Percentiles rank a stretch among this genome's conserved stretches.
Evolutionary conservation across 306 rosid species (phyloP).

Genomic region (Acacia acuminata): DNA sequence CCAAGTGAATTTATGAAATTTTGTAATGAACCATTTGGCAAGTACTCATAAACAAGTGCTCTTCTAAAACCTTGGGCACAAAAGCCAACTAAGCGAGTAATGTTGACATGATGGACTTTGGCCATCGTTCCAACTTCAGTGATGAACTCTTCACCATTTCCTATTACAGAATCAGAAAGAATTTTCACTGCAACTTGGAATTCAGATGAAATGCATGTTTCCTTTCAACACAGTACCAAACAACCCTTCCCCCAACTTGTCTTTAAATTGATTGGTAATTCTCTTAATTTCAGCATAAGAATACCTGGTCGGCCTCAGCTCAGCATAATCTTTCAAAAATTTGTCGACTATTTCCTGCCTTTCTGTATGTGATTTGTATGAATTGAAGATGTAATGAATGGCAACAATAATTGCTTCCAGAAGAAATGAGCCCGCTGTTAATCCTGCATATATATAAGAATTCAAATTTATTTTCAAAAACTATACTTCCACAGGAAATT

Average conservation of each 20-base stretch:
- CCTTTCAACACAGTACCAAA: background rate
- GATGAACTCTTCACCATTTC: slow-evolving; percentile 1
- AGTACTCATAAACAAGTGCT: background rate
- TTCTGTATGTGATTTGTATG: background rate
- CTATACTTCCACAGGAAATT: background rate
- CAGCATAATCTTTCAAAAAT: background rate
- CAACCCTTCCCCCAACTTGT: background rate
- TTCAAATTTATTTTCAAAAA: background rate
- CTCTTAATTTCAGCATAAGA: background rate
- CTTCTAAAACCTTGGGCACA: background rate
- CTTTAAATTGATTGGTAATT: background rate
- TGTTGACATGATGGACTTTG: background rate
- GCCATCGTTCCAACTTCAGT: background rate
- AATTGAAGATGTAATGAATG: background rate
- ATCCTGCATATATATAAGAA: background rate
- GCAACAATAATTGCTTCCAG: background rate
- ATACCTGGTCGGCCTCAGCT: background rate
- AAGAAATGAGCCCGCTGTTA: background rate
- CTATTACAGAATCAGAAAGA: background rate
- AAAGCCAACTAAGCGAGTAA: background rate
- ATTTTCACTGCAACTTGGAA: background rate
- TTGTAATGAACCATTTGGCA: background rate
- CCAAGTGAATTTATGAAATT: background rate
- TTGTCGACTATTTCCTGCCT: background rate
- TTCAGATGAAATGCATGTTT: background rate